Evolutionary conservation across 164 flowering plant species (phyloP).

Genomic region (Protea cynaroides): DNA sequence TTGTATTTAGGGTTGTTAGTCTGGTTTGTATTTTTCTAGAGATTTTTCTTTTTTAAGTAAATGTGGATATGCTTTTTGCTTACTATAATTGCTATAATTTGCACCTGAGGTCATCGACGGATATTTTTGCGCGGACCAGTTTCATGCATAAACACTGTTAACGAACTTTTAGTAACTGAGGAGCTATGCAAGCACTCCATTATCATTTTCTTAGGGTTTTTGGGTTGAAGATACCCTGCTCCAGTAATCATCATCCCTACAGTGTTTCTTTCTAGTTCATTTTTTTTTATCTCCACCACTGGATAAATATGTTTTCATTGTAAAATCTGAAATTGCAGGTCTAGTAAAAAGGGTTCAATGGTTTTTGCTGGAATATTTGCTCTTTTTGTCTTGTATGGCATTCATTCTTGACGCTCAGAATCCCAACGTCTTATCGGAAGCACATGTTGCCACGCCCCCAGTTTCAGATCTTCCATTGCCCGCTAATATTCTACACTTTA

Average conservation of each 20-base stretch:
- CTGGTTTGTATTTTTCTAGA: not conserved
- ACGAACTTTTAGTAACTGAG: too few species aligned
- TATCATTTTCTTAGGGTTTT: constrained; percentile 2
- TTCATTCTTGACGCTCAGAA: constrained; percentile 25
- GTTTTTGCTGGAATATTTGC: constrained; percentile 24
- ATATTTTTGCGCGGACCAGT: too few species aligned
- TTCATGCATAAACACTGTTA: too few species aligned
- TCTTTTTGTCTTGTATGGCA: constrained; percentile 28
- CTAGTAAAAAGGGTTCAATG: constrained; percentile 14
- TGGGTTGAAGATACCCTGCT: not conserved
- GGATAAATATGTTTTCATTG: not conserved
- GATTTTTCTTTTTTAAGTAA: too few species aligned
- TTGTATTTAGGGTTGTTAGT: constrained; percentile 4
- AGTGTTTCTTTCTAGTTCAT: not conserved
- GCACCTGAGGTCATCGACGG: too few species aligned
- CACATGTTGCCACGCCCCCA: constrained; percentile 21
- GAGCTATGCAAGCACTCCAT: not conserved
- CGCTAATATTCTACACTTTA: constrained; percentile 27
- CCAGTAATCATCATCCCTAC: not conserved
- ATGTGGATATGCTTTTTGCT: too few species aligned
- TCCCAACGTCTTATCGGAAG: constrained; percentile 11
- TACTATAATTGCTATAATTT: too few species aligned
- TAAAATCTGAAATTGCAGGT: constrained; percentile 31
- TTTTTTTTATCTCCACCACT: not conserved
- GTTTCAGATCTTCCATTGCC: constrained; percentile 36